Evolutionary conservation across 1,284 basidiomycete species (phyloP), one percentile per base, ranked within the genome.

Genomic region (Rhizoctonia solani): DNA sequence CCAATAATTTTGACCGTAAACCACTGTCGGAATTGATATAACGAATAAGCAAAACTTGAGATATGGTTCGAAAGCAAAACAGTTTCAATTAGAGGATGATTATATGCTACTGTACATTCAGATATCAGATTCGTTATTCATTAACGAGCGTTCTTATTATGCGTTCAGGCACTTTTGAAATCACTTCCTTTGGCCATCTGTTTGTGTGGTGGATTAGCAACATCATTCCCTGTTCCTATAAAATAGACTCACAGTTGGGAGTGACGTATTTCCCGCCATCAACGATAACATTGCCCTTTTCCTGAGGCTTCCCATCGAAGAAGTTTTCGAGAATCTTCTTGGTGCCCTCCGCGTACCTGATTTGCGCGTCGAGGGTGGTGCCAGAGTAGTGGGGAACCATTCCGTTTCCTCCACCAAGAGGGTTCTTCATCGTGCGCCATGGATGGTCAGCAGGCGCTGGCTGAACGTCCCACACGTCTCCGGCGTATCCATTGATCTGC

Each of bases 331-430:
- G 81, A 76, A 97, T 97, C 70, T 83, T 83, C 80, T 83, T 88
- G 29, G 88, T 84, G 23, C 95, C 95, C 46, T 80, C 79, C 9
- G 94, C 93, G 76, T 98, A 98, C 66, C 95, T 89, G 2, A 80
- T 83, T 79, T 98, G 95, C 0, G 95, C 94, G 74, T 97, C 94
- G 69, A 97, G 83, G 4, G 94, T 94, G 6, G 94, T 95, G 46
- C 92, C 93, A 71, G 87, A 89, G 79, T 91, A 91, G 75, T 94
- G 90, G 14, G 89, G 87, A 3, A 66, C 58, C 89, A 91, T 90
- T 72, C 87, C 90, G 77, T 92, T 92, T 29, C 92, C 93, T 66
- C 84, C 89, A 21, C 87, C 88, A 30, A 89, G 82, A 42, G 86
- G 85, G 81, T 92, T 92, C 81, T 89, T 87, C 83, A 88, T 85